These are phyloP conservation scores for Phytophthora vignae DNA, from an alignment of 352 stramenopile species.

Conservation along the genomic window DNA sequence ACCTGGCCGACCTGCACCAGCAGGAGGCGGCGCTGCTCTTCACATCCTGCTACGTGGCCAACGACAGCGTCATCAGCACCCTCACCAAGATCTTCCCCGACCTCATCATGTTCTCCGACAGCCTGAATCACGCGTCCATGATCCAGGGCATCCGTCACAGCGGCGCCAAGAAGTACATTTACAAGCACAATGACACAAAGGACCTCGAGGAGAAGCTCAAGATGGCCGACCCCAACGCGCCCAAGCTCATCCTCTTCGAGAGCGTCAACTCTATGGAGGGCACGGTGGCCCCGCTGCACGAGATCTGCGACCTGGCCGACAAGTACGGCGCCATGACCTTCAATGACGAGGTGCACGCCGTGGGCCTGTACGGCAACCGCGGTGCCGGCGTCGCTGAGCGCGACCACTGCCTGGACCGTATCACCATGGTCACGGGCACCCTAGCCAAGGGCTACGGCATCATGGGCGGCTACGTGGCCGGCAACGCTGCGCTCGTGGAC, in stretches of 20 bases:
- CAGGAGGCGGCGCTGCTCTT: conserved; percentile 88
- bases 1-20: conserved; percentile 89
- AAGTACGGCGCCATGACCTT: conserved; percentile 94
- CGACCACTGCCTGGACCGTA: conserved; percentile 85
- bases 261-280: conserved; percentile 91
- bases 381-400: conserved; percentile 88
- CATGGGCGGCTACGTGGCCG: conserved; percentile 92
- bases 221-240: conserved; percentile 67
- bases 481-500: conserved; percentile 84
- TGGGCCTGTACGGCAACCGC: conserved; percentile 89
- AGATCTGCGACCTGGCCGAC: conserved; percentile 88
- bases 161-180: conserved; percentile 82
- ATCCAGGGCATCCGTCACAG: conserved; percentile 88
- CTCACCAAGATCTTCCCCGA: conserved; percentile 92
- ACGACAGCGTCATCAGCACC: conserved; percentile 90
- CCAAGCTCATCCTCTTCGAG: conserved; percentile 90
- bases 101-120: conserved; percentile 91
- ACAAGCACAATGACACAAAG: conserved; percentile 88
- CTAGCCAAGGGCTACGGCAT: conserved; percentile 92
- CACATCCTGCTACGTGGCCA: conserved; percentile 92
- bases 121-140: conserved; percentile 92
- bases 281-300: conserved; percentile 84
- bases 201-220: conserved; percentile 85
- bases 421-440: conserved; percentile 92
- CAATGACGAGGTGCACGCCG: conserved; percentile 92